Conservation (phyloP, 2,329 filamentous ascomycete species). For the Erysiphe pisi region DNA sequence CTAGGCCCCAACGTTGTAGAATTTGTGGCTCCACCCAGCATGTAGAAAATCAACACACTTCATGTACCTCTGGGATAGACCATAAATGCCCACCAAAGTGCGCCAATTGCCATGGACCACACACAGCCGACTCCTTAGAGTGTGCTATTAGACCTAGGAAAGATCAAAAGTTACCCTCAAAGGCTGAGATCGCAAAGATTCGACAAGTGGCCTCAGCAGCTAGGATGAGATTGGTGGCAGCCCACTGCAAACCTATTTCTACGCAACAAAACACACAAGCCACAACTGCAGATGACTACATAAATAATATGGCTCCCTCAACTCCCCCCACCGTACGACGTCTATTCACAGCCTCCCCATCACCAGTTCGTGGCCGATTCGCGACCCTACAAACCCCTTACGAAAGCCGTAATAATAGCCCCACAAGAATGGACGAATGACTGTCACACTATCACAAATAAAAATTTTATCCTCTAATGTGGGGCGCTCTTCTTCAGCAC, state of each 20-base stretch:
- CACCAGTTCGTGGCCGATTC: neutral
- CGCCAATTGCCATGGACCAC: neutral
- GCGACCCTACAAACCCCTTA: neutral
- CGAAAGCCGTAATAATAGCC: too few species aligned
- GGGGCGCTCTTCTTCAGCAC: too few species aligned
- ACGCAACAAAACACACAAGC: too few species aligned
- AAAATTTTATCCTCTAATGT: neutral
- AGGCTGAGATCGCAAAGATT: neutral
- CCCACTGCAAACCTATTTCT: neutral
- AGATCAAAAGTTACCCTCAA: neutral
- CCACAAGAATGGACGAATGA: neutral
- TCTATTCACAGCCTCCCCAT: neutral
- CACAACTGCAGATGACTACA: neutral
- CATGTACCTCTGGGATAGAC: neutral
- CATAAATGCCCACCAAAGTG: neutral
- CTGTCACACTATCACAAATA: neutral
- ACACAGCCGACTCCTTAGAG: neutral
- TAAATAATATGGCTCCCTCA: neutral
- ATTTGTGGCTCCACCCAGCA: neutral
- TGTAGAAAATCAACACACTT: neutral
- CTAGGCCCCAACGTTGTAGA: neutral
- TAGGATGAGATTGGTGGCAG: neutral
- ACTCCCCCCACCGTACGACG: neutral
- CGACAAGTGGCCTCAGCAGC: neutral
- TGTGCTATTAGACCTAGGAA: neutral